Percentiles rank a stretch among this genome's conserved stretches.
These are phyloP conservation scores for Bothriochloa decipiens DNA, from an alignment of 176 grass and related monocot species.

Conservation along the genomic window DNA sequence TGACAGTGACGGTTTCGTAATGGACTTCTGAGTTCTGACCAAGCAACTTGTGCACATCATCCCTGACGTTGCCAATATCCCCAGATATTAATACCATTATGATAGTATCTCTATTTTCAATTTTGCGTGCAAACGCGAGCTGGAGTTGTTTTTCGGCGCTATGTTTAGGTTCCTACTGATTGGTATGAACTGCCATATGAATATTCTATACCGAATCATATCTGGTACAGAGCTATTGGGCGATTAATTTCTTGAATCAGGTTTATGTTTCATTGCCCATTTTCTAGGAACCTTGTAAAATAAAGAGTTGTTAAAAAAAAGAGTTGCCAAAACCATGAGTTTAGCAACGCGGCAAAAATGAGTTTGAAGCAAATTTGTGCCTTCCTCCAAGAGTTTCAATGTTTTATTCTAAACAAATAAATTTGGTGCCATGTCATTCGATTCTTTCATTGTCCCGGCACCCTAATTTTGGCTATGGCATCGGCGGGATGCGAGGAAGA, in stretches of 20 bases:
- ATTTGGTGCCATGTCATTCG: background rate
- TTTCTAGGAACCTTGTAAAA: background rate
- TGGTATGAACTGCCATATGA: background rate
- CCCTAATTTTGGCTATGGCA: too few species aligned
- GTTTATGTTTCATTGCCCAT: background rate
- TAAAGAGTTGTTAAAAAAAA: background rate
- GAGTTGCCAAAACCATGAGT: too few species aligned
- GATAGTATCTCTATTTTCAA: background rate
- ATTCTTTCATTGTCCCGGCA: background rate
- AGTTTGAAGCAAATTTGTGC: background rate
- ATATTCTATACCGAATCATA: background rate
- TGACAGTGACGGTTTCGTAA: background rate
- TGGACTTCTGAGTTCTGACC: constrained; percentile 33
- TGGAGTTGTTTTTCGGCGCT: background rate
- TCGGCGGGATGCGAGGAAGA: too few species aligned
- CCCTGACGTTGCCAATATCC: background rate
- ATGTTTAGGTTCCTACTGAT: background rate
- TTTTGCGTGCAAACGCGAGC: background rate
- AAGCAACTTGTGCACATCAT: constrained; percentile 1
- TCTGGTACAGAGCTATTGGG: background rate
- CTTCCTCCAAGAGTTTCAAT: background rate
- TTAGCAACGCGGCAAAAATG: too few species aligned
- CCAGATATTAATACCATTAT: background rate
- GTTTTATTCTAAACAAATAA: background rate
- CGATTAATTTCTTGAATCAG: background rate